These are phyloP conservation scores for Pseudogymnoascus sp. DNA, from an alignment of 2,329 filamentous ascomycete species.

Conservation along the genomic window DNA sequence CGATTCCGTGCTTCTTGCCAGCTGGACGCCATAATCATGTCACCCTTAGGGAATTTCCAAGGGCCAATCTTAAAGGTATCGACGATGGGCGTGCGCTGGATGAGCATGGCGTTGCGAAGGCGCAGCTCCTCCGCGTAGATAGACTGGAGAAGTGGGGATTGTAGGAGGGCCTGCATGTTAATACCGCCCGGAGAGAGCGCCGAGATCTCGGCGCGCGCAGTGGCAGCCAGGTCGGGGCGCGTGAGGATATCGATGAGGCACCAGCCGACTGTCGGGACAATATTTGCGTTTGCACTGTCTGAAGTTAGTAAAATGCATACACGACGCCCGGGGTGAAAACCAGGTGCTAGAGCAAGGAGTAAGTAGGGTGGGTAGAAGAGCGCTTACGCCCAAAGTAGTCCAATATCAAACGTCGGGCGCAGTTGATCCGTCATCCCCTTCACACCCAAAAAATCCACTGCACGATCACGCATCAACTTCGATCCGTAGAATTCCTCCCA, in stretches of 20 bases:
- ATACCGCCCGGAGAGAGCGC: slow-evolving; percentile 12
- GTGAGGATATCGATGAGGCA: slow-evolving; percentile 20
- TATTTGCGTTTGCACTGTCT: slow-evolving; percentile 21
- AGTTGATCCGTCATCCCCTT: slow-evolving; percentile 11
- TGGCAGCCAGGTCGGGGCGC: slow-evolving; percentile 16
- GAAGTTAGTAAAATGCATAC: slow-evolving; percentile 6
- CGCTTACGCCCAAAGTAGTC: slow-evolving; percentile 20
- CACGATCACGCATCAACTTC: slow-evolving; percentile 23
- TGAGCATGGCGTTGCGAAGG: slow-evolving; percentile 17
- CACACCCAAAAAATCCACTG: slow-evolving; percentile 6
- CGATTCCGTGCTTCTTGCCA: slow-evolving; percentile 23
- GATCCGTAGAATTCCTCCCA: slow-evolving; percentile 25
- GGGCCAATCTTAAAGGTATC: slow-evolving; percentile 22
- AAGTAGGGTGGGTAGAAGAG: not conserved
- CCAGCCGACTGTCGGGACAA: slow-evolving; percentile 22
- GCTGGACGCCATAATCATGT: slow-evolving; percentile 20
- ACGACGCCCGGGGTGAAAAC: not conserved
- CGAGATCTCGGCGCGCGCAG: slow-evolving; percentile 19
- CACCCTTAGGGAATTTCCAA: slow-evolving; percentile 23
- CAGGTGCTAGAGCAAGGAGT: not conserved
- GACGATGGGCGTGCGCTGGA: slow-evolving; percentile 14
- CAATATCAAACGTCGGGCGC: slow-evolving; percentile 17
- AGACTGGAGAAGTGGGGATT: slow-evolving; percentile 26
- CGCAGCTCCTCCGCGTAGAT: slow-evolving; percentile 31
- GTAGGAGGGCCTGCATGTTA: slow-evolving; percentile 15